These are phyloP conservation scores for Claviceps lovelessii DNA, from an alignment of 2,329 filamentous ascomycete species.

Conservation along the genomic window DNA sequence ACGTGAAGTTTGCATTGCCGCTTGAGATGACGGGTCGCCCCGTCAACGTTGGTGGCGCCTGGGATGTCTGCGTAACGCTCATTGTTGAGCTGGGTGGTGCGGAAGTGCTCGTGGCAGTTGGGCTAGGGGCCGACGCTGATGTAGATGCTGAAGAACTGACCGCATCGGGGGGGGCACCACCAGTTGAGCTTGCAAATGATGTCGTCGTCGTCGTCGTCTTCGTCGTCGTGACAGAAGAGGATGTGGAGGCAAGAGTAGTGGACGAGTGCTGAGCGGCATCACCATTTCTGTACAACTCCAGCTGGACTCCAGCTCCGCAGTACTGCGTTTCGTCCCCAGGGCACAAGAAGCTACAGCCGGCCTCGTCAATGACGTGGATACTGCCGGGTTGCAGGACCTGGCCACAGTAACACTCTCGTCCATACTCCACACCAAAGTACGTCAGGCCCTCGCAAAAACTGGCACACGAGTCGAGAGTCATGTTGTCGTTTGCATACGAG, in stretches of 20 bases:
- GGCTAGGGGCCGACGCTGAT: conserved; percentile 5
- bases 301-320: conserved; percentile 17
- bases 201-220: neutral
- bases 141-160: neutral
- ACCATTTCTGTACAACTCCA: conserved; percentile 22
- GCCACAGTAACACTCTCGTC: conserved; percentile 25
- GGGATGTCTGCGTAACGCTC: too few species aligned
- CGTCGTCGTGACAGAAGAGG: too few species aligned
- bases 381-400: conserved; percentile 17
- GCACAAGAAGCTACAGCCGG: conserved; percentile 20
- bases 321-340: conserved; percentile 19
- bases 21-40: conserved; percentile 13
- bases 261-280: neutral
- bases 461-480: conserved; percentile 22
- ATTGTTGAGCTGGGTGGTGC: conserved; percentile 5
- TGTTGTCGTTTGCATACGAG: conserved; percentile 14
- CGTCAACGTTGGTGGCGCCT: too few species aligned
- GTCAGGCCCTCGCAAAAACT: conserved; percentile 19
- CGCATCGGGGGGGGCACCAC: neutral
- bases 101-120: neutral
- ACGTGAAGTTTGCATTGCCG: conserved; percentile 24
- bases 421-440: conserved; percentile 25
- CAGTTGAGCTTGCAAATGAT: neutral
- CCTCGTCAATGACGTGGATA: conserved; percentile 14
- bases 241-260: neutral